These are phyloP conservation scores for Tolypocladium paradoxum DNA, from an alignment of 2,329 filamentous ascomycete genomes.

Conservation along the genomic window DNA sequence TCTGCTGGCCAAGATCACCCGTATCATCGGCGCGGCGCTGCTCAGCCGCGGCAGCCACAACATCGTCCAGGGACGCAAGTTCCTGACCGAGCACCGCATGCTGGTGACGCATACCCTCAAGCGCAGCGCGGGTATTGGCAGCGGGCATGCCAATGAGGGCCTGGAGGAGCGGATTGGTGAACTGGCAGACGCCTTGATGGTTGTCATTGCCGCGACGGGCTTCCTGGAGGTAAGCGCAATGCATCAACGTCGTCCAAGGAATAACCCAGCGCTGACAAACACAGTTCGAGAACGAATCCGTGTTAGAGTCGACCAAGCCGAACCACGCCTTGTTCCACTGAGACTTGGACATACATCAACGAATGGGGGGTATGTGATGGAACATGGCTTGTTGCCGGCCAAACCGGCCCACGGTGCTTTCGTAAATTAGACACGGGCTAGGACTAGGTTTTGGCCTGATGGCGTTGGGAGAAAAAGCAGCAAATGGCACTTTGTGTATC, in stretches of 20 bases:
- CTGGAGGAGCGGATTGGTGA: constrained; percentile 58
- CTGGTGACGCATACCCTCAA: constrained; percentile 87
- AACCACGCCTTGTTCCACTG: constrained; percentile 30
- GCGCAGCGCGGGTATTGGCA: constrained; percentile 68
- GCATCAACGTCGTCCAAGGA: neutral
- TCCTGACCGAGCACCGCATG: constrained; percentile 72
- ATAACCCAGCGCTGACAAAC: constrained; percentile 7
- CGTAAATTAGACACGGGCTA: too few species aligned
- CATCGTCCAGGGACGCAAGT: constrained; percentile 65
- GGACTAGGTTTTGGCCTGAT: neutral
- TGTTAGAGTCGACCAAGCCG: constrained; percentile 20
- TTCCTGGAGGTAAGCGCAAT: constrained; percentile 66
- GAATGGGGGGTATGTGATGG: neutral
- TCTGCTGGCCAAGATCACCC: constrained; percentile 67
- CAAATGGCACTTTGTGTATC: neutral
- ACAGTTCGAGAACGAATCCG: constrained; percentile 30
- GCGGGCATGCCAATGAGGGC: constrained; percentile 21
- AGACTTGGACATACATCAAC: neutral
- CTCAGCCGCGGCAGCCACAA: constrained; percentile 76
- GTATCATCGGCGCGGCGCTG: constrained; percentile 73
- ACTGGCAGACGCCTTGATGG: constrained; percentile 73
- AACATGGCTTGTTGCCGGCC: neutral
- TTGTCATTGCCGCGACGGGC: constrained; percentile 70
- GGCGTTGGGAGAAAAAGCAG: constrained; percentile 1
- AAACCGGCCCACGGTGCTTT: neutral